These are phyloP conservation scores for Candida fluviatilis DNA, from an alignment of 805 yeast species.

Conservation along the genomic window DNA sequence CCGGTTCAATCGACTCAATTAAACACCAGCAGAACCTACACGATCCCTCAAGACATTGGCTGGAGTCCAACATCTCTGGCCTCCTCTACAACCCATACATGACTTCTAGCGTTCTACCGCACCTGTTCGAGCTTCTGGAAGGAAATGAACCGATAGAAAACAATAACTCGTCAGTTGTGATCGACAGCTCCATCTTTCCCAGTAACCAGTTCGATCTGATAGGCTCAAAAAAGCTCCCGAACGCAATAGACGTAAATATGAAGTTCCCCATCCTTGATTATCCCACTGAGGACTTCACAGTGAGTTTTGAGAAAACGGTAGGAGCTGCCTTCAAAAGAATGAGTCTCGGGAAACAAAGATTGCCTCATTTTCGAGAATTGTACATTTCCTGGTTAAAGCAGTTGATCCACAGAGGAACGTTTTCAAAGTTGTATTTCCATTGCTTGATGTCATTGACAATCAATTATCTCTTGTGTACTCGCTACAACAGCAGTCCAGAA, in stretches of 20 bases:
- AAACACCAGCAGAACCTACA: neutral
- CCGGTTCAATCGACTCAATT: neutral
- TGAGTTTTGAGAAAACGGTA: neutral
- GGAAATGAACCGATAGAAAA: no score
- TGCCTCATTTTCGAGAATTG: neutral
- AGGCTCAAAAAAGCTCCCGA: neutral
- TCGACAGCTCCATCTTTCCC: neutral
- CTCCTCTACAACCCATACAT: neutral
- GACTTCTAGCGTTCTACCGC: neutral
- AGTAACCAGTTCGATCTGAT: neutral
- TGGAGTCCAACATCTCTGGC: neutral
- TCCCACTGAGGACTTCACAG: neutral
- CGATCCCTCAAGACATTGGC: neutral
- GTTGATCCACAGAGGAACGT: neutral
- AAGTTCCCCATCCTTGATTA: neutral
- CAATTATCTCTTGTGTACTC: neutral
- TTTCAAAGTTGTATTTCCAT: slow-evolving; percentile 1
- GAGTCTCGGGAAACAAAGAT: neutral
- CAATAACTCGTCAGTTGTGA: neutral
- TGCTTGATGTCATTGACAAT: slow-evolving; percentile 3
- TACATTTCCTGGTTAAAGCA: slow-evolving; percentile 1
- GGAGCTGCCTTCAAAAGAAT: neutral
- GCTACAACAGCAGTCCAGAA: neutral
- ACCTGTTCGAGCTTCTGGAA: neutral
- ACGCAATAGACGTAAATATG: neutral